Base-by-base conservation (phyloP, 2,329 filamentous ascomycete species). In the Cordyceps farinosa region DNA sequence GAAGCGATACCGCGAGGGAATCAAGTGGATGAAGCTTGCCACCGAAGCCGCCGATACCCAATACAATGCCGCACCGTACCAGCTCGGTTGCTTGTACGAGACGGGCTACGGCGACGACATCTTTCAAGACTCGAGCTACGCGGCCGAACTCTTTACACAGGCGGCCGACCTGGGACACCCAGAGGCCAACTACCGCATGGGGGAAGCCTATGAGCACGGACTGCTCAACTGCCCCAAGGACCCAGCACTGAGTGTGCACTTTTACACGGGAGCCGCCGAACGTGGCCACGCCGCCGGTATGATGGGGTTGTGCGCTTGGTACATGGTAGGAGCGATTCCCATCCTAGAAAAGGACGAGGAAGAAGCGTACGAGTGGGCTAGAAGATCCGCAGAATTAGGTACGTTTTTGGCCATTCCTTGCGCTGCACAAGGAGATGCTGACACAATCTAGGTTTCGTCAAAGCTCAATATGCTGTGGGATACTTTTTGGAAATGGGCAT, bases 401-500 rank as follows among this genome's bases (percentile, higher is more conserved):
- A 83, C 75, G 88, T 81, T 50, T 60, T 5, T 13, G 38, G 38
- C 38, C 15, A 13, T 40, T 40, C 15, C 11, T 9, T 3, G 38
- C 10, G 36, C 13, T 27, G 30, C 5, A 10, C 5, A 38, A 22
- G 22, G 9, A 48, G 3, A 10, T 29, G 27, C 34, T 48, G 53
- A 48, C 13, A 56, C n/a, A 61, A 64, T 58, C 30, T 10, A 91
- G 89, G 86, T 56, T 84, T 81, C 65, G 82, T 84, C 66, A 87
- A 87, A 69, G 95, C 95, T n/a, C 87, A 97, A 74, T 99, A 98
- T 70, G 92, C 95, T 0, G 87, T 97, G 29, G 95, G 92, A 51
- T 98, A 97, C 77, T 99, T 99, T 74, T 97, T 93, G 5, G 95
- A 99, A 75, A 97, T 96, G 91, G 95, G 95, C 66, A 97, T 99